These are phyloP conservation scores for Thermoascus crustaceus DNA, from an alignment of 2,329 filamentous ascomycete species.

Conservation along the genomic window DNA sequence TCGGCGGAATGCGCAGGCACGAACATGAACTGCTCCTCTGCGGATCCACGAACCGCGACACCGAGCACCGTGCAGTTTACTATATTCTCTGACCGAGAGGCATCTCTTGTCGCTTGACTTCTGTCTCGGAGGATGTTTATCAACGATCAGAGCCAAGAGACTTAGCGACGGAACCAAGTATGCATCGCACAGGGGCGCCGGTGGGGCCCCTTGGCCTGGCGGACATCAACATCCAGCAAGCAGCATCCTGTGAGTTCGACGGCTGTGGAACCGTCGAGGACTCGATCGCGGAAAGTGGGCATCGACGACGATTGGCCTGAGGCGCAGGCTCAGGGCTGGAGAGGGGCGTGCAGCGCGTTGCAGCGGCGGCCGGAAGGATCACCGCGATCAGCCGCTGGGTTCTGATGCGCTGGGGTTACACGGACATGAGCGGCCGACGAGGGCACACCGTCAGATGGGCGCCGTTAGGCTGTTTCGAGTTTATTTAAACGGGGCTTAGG, in stretches of 20 bases:
- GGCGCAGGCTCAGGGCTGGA: background rate
- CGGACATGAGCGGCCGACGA: conserved; percentile 6
- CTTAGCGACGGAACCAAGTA: background rate
- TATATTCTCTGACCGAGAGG: too few species aligned
- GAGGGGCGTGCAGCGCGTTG: background rate
- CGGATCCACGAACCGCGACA: too few species aligned
- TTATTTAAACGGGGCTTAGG: conserved; percentile 23
- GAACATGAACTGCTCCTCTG: too few species aligned
- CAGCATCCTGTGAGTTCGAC: conserved; percentile 4
- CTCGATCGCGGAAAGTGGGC: conserved; percentile 6
- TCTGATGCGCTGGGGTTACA: conserved; percentile 14
- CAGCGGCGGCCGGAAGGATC: conserved; percentile 5
- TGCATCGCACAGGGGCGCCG: conserved; percentile 1
- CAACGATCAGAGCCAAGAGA: background rate
- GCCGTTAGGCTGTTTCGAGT: conserved; percentile 35
- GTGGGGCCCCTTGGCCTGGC: too few species aligned
- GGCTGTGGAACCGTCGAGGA: conserved; percentile 5
- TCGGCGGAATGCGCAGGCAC: too few species aligned
- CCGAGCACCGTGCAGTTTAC: too few species aligned
- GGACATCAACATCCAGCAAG: too few species aligned
- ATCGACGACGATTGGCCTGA: background rate
- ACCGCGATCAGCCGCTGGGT: conserved; percentile 11
- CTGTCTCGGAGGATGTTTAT: background rate
- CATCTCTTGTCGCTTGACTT: background rate
- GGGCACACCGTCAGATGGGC: conserved; percentile 14